Percentiles rank a stretch among this genome's conserved stretches.
Conservation (phyloP, 1,284 basidiomycete species). For the Cryptococcus depauperatus region DNA sequence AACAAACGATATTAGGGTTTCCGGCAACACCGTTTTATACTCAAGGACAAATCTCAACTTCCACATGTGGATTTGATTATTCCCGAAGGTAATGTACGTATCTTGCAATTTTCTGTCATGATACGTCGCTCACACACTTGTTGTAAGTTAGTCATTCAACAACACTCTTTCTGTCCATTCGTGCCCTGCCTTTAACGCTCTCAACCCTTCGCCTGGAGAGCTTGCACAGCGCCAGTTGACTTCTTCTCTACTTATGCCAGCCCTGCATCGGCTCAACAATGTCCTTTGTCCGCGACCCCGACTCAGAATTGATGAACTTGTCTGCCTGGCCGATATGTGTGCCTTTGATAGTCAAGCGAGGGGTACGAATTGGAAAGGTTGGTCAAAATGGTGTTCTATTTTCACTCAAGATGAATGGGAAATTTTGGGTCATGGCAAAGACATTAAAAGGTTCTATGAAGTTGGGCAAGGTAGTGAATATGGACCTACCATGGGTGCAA, state of each 20-base stretch:
- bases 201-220: constrained; percentile 19
- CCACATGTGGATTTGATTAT: constrained; percentile 29
- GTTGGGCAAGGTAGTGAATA: constrained; percentile 53
- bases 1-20: constrained; percentile 20
- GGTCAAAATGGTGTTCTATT: constrained; percentile 63
- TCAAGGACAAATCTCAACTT: constrained; percentile 7
- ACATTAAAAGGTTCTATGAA: constrained; percentile 68
- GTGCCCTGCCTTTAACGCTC: constrained; percentile 55
- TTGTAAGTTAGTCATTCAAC: constrained; percentile 48
- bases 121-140: background rate
- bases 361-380: constrained; percentile 44
- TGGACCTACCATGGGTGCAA: constrained; percentile 42
- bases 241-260: constrained; percentile 52
- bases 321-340: constrained; percentile 63
- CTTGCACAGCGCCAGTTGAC: constrained; percentile 55
- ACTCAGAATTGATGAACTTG: constrained; percentile 53
- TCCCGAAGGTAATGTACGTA: constrained; percentile 18
- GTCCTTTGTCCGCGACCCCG: constrained; percentile 52
- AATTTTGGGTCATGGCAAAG: constrained; percentile 60
- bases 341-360: constrained; percentile 57
- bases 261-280: constrained; percentile 51
- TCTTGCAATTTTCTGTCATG: background rate
- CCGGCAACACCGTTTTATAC: constrained; percentile 17
- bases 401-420: constrained; percentile 57
- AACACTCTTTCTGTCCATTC: constrained; percentile 64